These are phyloP conservation scores for Skeletonema costatum DNA, from an alignment of 108 stramenopile species.

Conservation along the genomic window DNA sequence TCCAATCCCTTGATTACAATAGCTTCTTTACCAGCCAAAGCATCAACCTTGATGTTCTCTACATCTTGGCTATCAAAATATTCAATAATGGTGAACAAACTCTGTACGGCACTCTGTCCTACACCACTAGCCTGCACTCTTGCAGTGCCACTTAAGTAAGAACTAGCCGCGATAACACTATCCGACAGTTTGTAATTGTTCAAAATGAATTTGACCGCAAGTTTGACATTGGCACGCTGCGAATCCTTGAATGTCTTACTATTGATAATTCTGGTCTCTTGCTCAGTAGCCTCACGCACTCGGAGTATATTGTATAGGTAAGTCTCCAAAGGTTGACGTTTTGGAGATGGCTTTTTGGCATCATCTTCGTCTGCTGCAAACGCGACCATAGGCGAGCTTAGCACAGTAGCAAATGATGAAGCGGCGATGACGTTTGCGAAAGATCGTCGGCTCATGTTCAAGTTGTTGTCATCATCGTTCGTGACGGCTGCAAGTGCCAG, in stretches of 20 bases:
- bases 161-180: constrained; percentile 67
- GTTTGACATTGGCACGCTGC: constrained; percentile 89
- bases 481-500: background rate
- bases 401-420: background rate
- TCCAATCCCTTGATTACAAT: constrained; percentile 76
- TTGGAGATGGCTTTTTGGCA: constrained; percentile 10
- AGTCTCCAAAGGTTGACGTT: constrained; percentile 25
- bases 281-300: constrained; percentile 82
- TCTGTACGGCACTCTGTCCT: constrained; percentile 71
- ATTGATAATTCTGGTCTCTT: constrained; percentile 82
- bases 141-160: constrained; percentile 56
- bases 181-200: constrained; percentile 82
- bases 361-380: constrained; percentile 20
- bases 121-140: constrained; percentile 62
- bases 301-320: constrained; percentile 71
- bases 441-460: constrained; percentile 15
- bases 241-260: constrained; percentile 88
- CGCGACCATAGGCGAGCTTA: constrained; percentile 7
- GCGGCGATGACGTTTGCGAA: constrained; percentile 8
- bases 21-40: constrained; percentile 70
- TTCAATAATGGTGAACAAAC: constrained; percentile 83
- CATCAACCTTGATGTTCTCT: constrained; percentile 77
- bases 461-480: background rate
- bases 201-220: constrained; percentile 87
- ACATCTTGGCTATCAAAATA: constrained; percentile 89